A percentile compares a stretch with the other conserved stretches of the same genome.
Evolutionary conservation across 2,329 filamentous ascomycete species (phyloP).

Genomic region (Rhynchosporium secalis): DNA sequence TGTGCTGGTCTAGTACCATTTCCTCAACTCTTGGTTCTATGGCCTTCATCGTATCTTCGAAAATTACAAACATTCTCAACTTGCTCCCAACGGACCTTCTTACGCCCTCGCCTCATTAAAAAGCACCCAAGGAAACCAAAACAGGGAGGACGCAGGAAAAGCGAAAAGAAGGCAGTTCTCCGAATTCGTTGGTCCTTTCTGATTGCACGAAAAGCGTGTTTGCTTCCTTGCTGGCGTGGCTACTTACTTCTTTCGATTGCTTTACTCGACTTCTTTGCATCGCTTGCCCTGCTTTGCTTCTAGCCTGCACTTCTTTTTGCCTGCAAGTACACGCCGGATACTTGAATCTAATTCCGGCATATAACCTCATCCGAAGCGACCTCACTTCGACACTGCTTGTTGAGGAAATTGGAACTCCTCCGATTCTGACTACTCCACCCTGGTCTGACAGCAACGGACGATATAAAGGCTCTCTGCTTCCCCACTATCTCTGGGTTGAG

Average conservation of each 20-base stretch:
- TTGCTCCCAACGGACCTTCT: conserved; percentile 2
- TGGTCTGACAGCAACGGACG: neutral
- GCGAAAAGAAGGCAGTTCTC: conserved; percentile 5
- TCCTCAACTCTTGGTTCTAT: conserved; percentile 4
- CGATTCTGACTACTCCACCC: neutral
- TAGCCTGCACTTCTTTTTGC: neutral
- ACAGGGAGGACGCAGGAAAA: conserved; percentile 2
- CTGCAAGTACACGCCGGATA: conserved; percentile 7
- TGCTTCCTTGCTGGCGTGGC: conserved; percentile 9
- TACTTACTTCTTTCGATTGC: conserved; percentile 2
- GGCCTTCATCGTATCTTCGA: neutral
- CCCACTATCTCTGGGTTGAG: neutral
- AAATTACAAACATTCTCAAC: neutral
- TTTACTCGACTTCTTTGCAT: neutral
- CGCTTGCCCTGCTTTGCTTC: conserved; percentile 1
- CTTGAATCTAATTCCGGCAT: neutral
- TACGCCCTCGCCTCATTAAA: neutral
- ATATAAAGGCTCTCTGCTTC: neutral
- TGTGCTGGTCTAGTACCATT: conserved; percentile 3
- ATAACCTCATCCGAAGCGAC: neutral
- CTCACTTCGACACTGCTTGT: neutral
- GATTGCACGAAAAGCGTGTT: conserved; percentile 7
- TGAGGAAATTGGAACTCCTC: neutral
- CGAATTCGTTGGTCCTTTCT: neutral
- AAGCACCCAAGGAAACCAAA: neutral